Evolutionary conservation across 768 basidiomycete species (phyloP).

Genomic region (Podaxis carcinomalis): DNA sequence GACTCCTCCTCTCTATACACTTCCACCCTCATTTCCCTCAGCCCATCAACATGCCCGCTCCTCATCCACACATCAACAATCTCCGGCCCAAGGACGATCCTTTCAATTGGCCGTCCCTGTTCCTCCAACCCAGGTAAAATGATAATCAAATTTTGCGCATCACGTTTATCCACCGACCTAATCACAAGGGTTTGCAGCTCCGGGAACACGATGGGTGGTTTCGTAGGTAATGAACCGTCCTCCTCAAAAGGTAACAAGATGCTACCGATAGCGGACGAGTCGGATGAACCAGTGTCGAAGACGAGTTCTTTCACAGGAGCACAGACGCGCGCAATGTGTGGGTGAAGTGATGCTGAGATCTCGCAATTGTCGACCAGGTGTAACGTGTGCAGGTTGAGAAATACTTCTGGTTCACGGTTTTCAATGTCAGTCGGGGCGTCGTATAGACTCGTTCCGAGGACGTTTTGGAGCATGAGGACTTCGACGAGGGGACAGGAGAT

Average conservation of each 20-base stretch:
- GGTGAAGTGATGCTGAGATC: slow-evolving; percentile 1
- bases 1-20: not conserved
- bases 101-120: not conserved
- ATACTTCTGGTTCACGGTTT: not conserved
- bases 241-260: slow-evolving; percentile 1
- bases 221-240: not conserved
- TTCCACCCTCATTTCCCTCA: slow-evolving; percentile 1
- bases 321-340: not conserved
- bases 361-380: slow-evolving; percentile 6
- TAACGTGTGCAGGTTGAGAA: not conserved
- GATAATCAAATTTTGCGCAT: slow-evolving; percentile 7
- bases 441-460: slow-evolving; percentile 4
- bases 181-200: not conserved
- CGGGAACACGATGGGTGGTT: slow-evolving; percentile 5
- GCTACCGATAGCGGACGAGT: slow-evolving; percentile 6
- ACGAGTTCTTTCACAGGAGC: not conserved
- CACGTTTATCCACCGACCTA: slow-evolving; percentile 5
- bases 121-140: slow-evolving; percentile 3
- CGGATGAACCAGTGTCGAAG: slow-evolving; percentile 9
- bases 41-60: slow-evolving; percentile 6
- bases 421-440: slow-evolving; percentile 6
- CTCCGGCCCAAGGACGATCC: slow-evolving; percentile 3
- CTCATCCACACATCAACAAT: not conserved
- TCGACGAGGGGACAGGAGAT: slow-evolving; percentile 4
- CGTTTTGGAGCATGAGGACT: slow-evolving; percentile 8